Evolutionary conservation across 1,284 basidiomycete genomes (phyloP), one percentile per base, ranked within the genome.

Genomic region (Erythrobasidium hasegawianum): DNA sequence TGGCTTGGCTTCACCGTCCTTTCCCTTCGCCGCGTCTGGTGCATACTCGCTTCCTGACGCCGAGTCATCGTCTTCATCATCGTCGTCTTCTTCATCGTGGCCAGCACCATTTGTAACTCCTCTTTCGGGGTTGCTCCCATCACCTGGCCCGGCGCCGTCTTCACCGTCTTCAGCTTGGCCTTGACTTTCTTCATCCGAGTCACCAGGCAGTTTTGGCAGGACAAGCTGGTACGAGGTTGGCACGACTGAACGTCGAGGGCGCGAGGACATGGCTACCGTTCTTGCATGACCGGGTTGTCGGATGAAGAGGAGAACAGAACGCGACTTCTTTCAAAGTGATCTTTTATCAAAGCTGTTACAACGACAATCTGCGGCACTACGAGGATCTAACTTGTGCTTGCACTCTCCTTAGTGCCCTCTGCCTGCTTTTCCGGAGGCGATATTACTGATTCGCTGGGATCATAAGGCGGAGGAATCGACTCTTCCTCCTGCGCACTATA

Each of bases 11-110:
- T 57, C 45, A 11, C 62, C 62, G 47, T 65, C 62, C 38, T 57
- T 65, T 54, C 45, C 54, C 38, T 65, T 65, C 43, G 57, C 38
- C 9, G 58, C 62, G 18, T 65, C 62, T 9, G 56, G 62, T 47
- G 20, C 62, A 56, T 57, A 65, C 38, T 65, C 62, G 62, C 55
- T 57, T 10, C 62, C 62, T 40, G 62, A 65, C 13, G 55, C 56
- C 11, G 38, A 43, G 33, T 65, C 62, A 5, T 29, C 33, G 20
- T 39, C 62, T 18, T 58, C 47, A 13, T 65, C 62, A 33, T 41
- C 54, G 54, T 16, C 14, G 16, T 45, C 53, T n/a, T 27, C 59
- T 14, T 50, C 50, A n/a, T 27, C 27, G 4, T 56, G 53, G 26
- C 54, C 56, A 18, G 14, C 20, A 53, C 50, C 50, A 16, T 53